These are phyloP conservation scores for Saccharomycopsis phalli DNA, from an alignment of 1,139 yeast species.

Conservation along the genomic window DNA sequence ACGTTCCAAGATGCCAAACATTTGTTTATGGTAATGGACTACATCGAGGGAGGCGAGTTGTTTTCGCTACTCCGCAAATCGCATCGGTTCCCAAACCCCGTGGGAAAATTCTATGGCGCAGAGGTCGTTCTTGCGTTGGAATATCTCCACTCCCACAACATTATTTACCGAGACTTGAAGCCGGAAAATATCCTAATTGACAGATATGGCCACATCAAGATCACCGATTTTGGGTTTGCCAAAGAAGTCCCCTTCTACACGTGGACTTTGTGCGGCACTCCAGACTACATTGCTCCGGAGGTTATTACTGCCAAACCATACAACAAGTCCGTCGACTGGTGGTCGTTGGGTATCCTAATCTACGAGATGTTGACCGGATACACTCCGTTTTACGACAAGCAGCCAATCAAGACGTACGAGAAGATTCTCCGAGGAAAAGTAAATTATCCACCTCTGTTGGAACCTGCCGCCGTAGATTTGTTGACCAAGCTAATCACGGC, in stretches of 20 bases:
- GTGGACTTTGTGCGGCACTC: constrained; percentile 96
- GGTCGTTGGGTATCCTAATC: constrained; percentile 91
- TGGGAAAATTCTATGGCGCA: constrained; percentile 95
- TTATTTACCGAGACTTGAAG: constrained; percentile 89
- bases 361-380: constrained; percentile 97
- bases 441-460: constrained; percentile 79
- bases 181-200: constrained; percentile 93
- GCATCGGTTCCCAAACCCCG: constrained; percentile 93
- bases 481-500: constrained; percentile 76
- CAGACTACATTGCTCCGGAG: constrained; percentile 97
- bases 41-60: constrained; percentile 95
- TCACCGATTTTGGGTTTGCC: constrained; percentile 96
- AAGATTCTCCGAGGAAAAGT: constrained; percentile 85
- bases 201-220: constrained; percentile 88
- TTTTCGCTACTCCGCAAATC: constrained; percentile 83
- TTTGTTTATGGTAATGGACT: constrained; percentile 96
- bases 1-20: constrained; percentile 89
- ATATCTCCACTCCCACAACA: constrained; percentile 83
- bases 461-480: constrained; percentile 82
- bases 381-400: constrained; percentile 93
- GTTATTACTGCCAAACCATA: constrained; percentile 95
- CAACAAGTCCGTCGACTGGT: constrained; percentile 97
- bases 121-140: constrained; percentile 90
- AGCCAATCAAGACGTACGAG: constrained; percentile 96
- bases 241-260: constrained; percentile 92